phyloP scores from a whole-genome alignment of 73 alveolate genomes.

The Paramecium tetraurelia region DNA sequence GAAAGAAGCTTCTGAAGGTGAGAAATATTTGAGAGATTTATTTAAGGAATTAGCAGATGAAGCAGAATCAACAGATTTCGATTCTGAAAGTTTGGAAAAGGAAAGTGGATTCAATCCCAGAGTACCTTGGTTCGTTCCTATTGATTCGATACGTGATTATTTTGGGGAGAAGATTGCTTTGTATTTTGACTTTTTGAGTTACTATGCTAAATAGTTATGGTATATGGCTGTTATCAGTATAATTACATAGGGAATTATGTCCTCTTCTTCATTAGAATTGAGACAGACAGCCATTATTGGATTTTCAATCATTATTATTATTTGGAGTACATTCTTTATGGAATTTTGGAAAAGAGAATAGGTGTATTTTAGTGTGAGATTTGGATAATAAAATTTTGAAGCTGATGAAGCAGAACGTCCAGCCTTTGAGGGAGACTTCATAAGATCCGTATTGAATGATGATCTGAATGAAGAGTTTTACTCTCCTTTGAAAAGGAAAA shows the following conservation, averaged over 20 bases:
- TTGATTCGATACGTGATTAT: constrained; percentile 49
- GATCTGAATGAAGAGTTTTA: constrained; percentile 60
- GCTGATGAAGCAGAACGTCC: constrained; percentile 69
- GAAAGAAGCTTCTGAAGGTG: constrained; percentile 9
- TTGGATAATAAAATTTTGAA: constrained; percentile 74
- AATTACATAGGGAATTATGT: constrained; percentile 5
- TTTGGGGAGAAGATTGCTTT: constrained; percentile 68
- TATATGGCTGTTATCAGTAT: constrained; percentile 50
- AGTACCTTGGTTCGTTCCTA: constrained; percentile 37
- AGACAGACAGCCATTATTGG: background rate
- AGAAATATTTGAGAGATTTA: background rate
- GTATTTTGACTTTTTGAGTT: constrained; percentile 48
- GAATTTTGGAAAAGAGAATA: constrained; percentile 72
- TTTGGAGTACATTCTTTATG: constrained; percentile 68
- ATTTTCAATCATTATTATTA: constrained; percentile 35
- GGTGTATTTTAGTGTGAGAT: constrained; percentile 54
- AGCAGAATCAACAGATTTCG: constrained; percentile 58
- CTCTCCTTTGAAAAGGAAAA: constrained; percentile 16
- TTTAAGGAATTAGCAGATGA: constrained; percentile 21
- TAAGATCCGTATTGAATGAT: constrained; percentile 62
- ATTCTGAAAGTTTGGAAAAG: constrained; percentile 30
- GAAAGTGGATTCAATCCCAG: background rate
- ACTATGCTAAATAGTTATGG: constrained; percentile 49
- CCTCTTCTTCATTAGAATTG: background rate
- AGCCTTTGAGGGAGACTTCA: constrained; percentile 54